phyloP scores from a whole-genome alignment of 1,139 yeast species.

The Kluyveromyces sp. region DNA sequence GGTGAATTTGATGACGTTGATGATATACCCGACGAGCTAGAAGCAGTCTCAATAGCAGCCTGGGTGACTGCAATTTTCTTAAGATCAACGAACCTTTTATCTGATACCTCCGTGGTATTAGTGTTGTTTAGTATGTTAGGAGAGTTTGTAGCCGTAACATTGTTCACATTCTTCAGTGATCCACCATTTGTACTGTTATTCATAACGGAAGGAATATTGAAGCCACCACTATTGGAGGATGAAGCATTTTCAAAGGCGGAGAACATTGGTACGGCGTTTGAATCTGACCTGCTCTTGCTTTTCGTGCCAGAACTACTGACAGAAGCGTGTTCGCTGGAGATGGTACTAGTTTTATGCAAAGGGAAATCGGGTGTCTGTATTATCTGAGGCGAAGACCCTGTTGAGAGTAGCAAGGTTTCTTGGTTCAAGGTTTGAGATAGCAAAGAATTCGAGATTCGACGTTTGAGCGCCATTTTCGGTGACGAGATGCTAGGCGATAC shows the following conservation, averaged over 20 bases:
- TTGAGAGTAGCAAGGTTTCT: not conserved
- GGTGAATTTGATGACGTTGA: not conserved
- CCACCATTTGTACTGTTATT: not conserved
- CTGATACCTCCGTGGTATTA: conserved; percentile 6
- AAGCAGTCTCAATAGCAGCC: not conserved
- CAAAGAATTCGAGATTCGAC: conserved; percentile 7
- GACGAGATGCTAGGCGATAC: conserved; percentile 9
- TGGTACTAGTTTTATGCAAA: conserved; percentile 8
- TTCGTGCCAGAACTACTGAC: conserved; percentile 1
- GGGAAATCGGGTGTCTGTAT: conserved; percentile 3
- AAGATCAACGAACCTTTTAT: conserved; percentile 2
- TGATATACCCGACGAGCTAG: conserved; percentile 5
- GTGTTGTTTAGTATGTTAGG: not conserved
- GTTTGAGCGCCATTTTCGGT: conserved; percentile 10
- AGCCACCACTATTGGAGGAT: not conserved
- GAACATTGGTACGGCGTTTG: conserved; percentile 3
- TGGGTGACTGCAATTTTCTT: not conserved
- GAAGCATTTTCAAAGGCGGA: not conserved
- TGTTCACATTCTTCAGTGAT: not conserved
- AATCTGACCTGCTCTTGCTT: conserved; percentile 5
- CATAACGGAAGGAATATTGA: not conserved
- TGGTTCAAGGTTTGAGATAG: conserved; percentile 5
- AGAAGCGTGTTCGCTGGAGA: conserved; percentile 6
- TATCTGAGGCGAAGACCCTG: conserved; percentile 1
- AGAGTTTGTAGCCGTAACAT: not conserved